Percentiles rank a stretch among this genome's conserved stretches.
These are phyloP conservation scores for Sinapis alba DNA, from an alignment of 441 rosid genomes.

Conservation along the genomic window DNA sequence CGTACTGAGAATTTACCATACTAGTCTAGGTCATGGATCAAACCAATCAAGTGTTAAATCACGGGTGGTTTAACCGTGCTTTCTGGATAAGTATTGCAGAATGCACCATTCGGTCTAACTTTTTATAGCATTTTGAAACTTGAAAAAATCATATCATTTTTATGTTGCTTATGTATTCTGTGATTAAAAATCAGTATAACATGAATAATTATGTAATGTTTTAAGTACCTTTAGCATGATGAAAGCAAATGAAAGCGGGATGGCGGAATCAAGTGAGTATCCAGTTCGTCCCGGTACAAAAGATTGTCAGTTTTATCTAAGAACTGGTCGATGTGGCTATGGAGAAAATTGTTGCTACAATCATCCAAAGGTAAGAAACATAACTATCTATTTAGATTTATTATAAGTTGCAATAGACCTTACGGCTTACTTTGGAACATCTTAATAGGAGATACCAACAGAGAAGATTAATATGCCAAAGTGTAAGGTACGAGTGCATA, in stretches of 20 bases:
- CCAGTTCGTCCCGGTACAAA: slow-evolving; percentile 70
- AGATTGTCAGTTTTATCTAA: slow-evolving; percentile 60
- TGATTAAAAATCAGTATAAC: neutral
- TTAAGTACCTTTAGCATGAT: neutral
- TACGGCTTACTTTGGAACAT: slow-evolving; percentile 1
- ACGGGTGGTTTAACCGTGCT: neutral
- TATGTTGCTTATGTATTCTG: neutral
- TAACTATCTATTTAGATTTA: neutral
- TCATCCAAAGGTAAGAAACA: slow-evolving; percentile 48
- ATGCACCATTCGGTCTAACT: neutral
- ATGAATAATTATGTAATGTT: neutral
- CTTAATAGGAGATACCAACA: neutral
- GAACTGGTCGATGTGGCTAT: slow-evolving; percentile 65
- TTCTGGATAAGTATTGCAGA: neutral
- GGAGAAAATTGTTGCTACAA: slow-evolving; percentile 63
- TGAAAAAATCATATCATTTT: neutral
- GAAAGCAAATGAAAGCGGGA: neutral
- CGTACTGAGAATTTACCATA: neutral
- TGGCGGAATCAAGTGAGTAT: slow-evolving; percentile 23
- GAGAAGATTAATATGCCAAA: neutral
- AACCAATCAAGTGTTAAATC: neutral
- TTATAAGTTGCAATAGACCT: neutral
- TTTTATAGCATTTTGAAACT: neutral
- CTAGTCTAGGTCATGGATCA: neutral
- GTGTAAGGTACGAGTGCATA: slow-evolving; percentile 9